Base-by-base conservation (phyloP, 208 protist species). In the Leishmania turanica region DNA sequence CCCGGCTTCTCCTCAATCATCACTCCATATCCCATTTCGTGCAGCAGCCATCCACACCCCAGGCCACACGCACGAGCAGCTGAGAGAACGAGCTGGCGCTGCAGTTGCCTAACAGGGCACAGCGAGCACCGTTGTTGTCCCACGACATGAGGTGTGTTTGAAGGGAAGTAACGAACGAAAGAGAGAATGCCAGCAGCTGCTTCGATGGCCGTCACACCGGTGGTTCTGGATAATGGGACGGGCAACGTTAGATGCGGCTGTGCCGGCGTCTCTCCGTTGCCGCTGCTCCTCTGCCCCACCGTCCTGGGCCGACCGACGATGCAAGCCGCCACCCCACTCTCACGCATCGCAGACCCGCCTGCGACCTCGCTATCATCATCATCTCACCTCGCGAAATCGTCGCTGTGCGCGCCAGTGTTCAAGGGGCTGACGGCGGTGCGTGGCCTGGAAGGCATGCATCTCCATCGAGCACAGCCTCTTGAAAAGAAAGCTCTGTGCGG, bases 191-290 rank as follows among this genome's bases (percentile, higher is more conserved):
- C 8, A 70, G 40, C 13, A 70, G 31, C 27, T 27, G 7, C 56
- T 62, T 31, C 60, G 68, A 91, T 82, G 88, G 65, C 58, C 0
- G 60, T 69, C 4, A 45, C 80, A 15, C 83, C 89, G 1, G 58
- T 93, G 7, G 91, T 95, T 0, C 81, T 93, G 31, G 91, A 95
- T 79, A 93, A 95, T 37, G 91, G 91, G 1, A 92, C 88, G 75
- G 90, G 85, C 74, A 99, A 98, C 88, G 92, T 99, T 70, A 99
- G 99, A 83, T 98, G 95, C 86, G 99, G 99, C 70, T 99, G 98
- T 81, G 97, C 98, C 5, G 98, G 98, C 37, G 87, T 94, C 13
- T 81, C 82, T 15, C 99, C 99, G 79, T 99, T 99, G 84, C 99
- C 99, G 7, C 79, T 85, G n/a, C 83, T 93, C 69, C 94, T 98